Evolutionary conservation across 2,329 filamentous ascomycete species (phyloP), one percentile per base, ranked within the genome.

Genomic region (Blumeria graminis): DNA sequence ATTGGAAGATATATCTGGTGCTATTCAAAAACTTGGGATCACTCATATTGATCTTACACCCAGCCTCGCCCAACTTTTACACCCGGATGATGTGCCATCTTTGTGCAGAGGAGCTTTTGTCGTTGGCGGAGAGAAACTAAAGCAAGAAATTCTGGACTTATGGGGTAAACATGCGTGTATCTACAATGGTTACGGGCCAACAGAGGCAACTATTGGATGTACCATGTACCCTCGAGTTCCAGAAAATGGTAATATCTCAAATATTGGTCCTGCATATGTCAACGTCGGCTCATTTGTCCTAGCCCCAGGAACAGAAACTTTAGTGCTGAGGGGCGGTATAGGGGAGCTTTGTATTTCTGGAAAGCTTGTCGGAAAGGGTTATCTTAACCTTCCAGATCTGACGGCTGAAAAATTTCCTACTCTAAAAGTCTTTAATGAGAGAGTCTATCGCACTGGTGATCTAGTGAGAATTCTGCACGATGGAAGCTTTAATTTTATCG

Each of bases 31-130:
- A 22, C 73, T 94, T 3, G 69, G 72, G 8, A 90, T 95, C 60
- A 94, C 89, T 0, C 89, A 95, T 64, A 87, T 95, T 56, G 89
- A 95, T 67, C 72, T 95, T 2, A 95, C 89, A 0, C 90, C 89
- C 0, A 94, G 86, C 66, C 71, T 95, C 14, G 89, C 89, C 1
- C 76, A 84, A 6, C 71, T 94, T 9, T 69, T 92, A 0, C 80
- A 82, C 58, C 90, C 89, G 0, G 75, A 85, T 35, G 84, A 93
- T 46, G 85, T 90, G 0, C 88, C 89, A 1, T 82, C 76, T 33
- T 71, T 95, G 1, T 86, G 83, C 61, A 76, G 76, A 51, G 88
- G 90, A 2, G 84, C 94, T 0, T 95, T 95, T 66, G 94, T 95
- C 61, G 94, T 89, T 0, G 89, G 90, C 7, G 89, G 89, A 1